Conservation (phyloP, 768 basidiomycete genomes). For the Leccinum arenicola region DNA sequence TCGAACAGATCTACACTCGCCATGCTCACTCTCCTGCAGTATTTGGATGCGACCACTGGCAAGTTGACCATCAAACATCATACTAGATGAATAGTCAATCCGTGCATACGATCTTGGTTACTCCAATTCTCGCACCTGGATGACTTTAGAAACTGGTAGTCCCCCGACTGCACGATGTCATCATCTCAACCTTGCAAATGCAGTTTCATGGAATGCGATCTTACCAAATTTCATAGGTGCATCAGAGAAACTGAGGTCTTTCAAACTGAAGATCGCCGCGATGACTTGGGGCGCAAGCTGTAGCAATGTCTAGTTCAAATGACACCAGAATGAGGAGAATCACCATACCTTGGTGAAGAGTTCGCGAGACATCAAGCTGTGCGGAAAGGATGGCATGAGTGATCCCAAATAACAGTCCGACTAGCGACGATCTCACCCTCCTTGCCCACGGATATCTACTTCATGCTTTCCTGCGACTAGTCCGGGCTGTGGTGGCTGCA, state of each 20-base stretch:
- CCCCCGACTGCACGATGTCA: constrained; percentile 6
- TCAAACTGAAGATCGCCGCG: constrained; percentile 43
- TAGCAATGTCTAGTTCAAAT: constrained; percentile 12
- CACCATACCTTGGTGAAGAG: constrained; percentile 18
- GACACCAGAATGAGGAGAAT: not conserved
- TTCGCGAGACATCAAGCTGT: constrained; percentile 33
- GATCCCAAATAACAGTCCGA: not conserved
- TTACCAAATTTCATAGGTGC: constrained; percentile 10
- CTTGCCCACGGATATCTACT: constrained; percentile 12
- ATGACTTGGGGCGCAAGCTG: constrained; percentile 46
- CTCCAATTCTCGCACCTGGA: constrained; percentile 13
- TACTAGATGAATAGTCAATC: constrained; percentile 6
- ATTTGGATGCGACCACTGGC: not conserved
- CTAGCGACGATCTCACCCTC: constrained; percentile 19
- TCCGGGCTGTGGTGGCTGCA: not conserved
- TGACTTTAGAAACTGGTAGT: constrained; percentile 14
- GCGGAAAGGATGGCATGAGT: constrained; percentile 9
- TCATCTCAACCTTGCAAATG: not conserved
- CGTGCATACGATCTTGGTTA: not conserved
- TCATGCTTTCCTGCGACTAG: constrained; percentile 6
- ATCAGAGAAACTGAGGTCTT: constrained; percentile 29
- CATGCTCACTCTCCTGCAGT: too few relatives aligned
- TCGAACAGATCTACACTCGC: too few relatives aligned
- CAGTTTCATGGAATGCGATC: not conserved
- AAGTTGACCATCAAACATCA: constrained; percentile 23